Evolutionary conservation across 2,329 filamentous ascomycete species (phyloP).

Genomic region (Fusarium nodosum): DNA sequence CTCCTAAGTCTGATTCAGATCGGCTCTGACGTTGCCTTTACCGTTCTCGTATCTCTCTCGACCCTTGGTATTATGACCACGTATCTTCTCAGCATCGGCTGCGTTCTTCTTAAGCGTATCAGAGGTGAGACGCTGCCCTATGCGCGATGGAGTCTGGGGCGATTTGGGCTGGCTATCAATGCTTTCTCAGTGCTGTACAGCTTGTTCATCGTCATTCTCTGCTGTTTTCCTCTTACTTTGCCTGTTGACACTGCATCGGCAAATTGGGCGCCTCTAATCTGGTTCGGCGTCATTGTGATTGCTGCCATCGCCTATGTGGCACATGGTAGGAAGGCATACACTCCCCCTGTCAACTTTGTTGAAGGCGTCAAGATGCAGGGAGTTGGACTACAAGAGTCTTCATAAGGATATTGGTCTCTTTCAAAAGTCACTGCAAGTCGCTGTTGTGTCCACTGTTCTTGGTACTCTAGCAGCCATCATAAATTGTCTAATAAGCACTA

Average conservation of each 20-base stretch:
- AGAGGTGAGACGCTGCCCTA: constrained; percentile 22
- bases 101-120: constrained; percentile 30
- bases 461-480: not conserved
- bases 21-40: constrained; percentile 31
- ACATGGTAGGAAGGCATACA: constrained; percentile 19
- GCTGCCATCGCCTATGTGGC: constrained; percentile 17
- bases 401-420: constrained; percentile 1
- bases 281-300: constrained; percentile 27
- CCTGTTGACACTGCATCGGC: constrained; percentile 29
- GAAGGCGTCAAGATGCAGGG: constrained; percentile 25
- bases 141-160: constrained; percentile 27
- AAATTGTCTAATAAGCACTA: not conserved
- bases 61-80: constrained; percentile 34
- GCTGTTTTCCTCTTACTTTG: constrained; percentile 21
- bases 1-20: constrained; percentile 29
- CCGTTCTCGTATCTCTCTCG: constrained; percentile 18
- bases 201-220: constrained; percentile 33
- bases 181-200: constrained; percentile 32
- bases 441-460: not conserved
- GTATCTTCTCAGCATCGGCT: constrained; percentile 33
- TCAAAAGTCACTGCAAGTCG: not conserved
- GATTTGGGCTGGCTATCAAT: constrained; percentile 25
- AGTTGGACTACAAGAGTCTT: constrained; percentile 20
- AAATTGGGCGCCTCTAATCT: constrained; percentile 35
- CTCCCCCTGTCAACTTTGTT: constrained; percentile 31